A percentile compares a stretch with the other conserved stretches of the same genome.
phyloP scores from a whole-genome alignment of 202 grass and related monocot genomes.

The Panicum virgatum region DNA sequence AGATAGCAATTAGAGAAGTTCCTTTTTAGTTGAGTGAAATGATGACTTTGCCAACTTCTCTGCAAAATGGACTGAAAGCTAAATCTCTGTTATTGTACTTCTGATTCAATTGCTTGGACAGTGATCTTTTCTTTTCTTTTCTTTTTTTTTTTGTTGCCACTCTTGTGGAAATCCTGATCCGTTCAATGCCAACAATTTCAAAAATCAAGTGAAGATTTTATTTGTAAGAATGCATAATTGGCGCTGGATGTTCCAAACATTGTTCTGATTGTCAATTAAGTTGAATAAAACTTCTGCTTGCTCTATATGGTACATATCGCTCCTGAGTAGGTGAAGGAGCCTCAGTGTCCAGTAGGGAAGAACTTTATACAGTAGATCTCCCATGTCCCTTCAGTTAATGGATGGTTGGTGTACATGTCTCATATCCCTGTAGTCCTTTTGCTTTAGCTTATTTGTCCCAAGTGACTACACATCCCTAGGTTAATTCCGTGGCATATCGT shows the following conservation, averaged over 20 bases:
- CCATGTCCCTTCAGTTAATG: neutral
- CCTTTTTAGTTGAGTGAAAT: neutral
- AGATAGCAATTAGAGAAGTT: conserved; percentile 7
- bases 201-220: neutral
- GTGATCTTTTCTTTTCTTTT: neutral
- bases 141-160: neutral
- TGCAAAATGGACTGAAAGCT: neutral
- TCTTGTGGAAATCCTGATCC: neutral
- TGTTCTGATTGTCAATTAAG: neutral
- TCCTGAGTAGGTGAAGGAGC: neutral
- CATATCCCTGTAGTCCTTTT: neutral
- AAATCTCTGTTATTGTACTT: conserved; percentile 9
- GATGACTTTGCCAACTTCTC: conserved; percentile 2
- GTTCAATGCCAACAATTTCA: neutral
- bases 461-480: neutral
- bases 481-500: neutral
- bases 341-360: neutral
- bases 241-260: neutral
- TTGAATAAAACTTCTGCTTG: neutral
- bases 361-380: neutral
- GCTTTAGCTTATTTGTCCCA: neutral
- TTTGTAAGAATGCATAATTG: neutral
- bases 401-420: neutral
- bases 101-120: neutral
- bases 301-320: neutral